Base-by-base conservation (phyloP, 305 asterid species). In the Fraxinus nigra region DNA sequence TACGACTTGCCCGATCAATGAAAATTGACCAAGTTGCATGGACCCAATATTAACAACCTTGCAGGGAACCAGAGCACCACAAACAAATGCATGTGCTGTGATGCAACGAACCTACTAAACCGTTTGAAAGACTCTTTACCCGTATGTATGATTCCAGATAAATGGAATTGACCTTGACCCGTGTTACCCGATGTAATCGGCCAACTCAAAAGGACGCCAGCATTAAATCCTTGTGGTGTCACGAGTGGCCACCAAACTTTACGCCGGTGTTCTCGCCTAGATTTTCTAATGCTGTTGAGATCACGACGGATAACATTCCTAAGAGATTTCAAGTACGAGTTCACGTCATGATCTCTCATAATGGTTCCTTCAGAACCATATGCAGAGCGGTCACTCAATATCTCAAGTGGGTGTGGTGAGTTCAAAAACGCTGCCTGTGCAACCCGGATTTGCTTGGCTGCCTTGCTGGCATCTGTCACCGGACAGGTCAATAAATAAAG, bases 391-490 rank as follows among this genome's bases (percentile, higher is more conserved):
- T 94, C 98, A n/a, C 98, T 94, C 82, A 95, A 76, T 65, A 94
- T 94, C 87, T 95, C 99, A 0, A 95, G 98, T 1, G 99, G 99
- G 85, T 95, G 99, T 0, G 99, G 99, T 0, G 97, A 86, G 91
- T 93, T 94, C 38, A 95, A 22, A 80, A 95, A 95, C 14, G 82
- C 90, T 0, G 88, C 46, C 77, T 82, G 93, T 0, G 99, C 99
- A 0, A 93, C 92, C 40, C 72, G 90, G 82, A 92, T 84, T 61
- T 80, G 93, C 90, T 87, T 94, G 84, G 92, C 91, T 70, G 97
- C 89, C 59, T 88, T 87, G 6, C 67, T 18, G 11, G 79, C 73
- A 61, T 92, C 91, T 0, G 86, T 78, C 7, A 81, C 89, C 6
- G 90, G 79, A 74, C 91, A 86, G 78, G 89, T 87, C 86, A 95